These are phyloP conservation scores for Apiospora arundinis DNA, from an alignment of 2,329 filamentous ascomycete species.

Conservation along the genomic window DNA sequence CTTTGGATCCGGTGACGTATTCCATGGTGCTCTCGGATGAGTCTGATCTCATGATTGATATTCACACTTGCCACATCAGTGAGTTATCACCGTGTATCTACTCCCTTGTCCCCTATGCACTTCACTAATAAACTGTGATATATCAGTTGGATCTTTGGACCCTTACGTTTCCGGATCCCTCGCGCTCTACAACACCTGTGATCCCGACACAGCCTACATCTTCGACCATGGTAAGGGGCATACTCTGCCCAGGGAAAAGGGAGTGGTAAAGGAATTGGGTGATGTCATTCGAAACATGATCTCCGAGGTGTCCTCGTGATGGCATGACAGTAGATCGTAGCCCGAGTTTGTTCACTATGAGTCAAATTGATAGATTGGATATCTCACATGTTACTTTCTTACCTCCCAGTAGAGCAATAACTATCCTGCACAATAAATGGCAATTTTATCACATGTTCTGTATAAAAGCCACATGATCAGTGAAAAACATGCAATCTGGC, in stretches of 20 bases:
- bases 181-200: conserved; percentile 67
- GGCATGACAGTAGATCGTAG: neutral
- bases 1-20: conserved; percentile 31
- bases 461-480: neutral
- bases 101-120: neutral
- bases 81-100: conserved; percentile 29
- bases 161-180: conserved; percentile 67
- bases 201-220: conserved; percentile 63
- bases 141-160: conserved; percentile 57
- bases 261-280: conserved; percentile 54
- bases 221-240: conserved; percentile 72
- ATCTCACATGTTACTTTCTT: neutral
- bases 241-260: conserved; percentile 61
- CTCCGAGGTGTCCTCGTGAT: conserved; percentile 24
- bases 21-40: conserved; percentile 44
- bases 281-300: conserved; percentile 48
- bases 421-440: neutral
- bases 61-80: conserved; percentile 48
- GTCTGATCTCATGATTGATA: conserved; percentile 44
- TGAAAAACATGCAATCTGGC: neutral
- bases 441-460: neutral
- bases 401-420: neutral
- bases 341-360: conserved; percentile 44
- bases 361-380: conserved; percentile 44
- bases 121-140: neutral